These are phyloP conservation scores for Malus sylvestris DNA, from an alignment of 306 rosid genomes.

Conservation along the genomic window DNA sequence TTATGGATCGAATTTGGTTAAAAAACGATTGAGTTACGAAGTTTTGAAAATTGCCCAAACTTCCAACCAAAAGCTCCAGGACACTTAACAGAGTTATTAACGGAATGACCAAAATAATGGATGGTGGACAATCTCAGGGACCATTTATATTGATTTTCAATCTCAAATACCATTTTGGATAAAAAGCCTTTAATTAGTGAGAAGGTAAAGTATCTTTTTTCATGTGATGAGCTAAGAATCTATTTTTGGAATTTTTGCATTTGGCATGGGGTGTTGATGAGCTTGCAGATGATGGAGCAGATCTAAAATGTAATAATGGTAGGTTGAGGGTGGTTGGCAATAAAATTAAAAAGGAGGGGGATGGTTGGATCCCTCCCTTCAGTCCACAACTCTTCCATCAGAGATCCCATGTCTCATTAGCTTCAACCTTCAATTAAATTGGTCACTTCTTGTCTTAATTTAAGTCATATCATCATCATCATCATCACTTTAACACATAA, in stretches of 20 bases:
- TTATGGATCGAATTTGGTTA: too few species aligned
- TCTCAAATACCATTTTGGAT: too few species aligned
- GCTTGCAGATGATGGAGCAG: not conserved
- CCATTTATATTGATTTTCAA: too few species aligned
- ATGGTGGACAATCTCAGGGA: too few species aligned
- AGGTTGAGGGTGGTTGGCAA: slow-evolving; percentile 40
- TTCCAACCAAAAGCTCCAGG: too few species aligned
- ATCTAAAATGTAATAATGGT: slow-evolving; percentile 6
- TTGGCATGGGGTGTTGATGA: not conserved
- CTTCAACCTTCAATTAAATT: not conserved
- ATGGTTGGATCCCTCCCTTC: slow-evolving; percentile 22
- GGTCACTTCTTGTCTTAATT: not conserved
- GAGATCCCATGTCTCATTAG: not conserved
- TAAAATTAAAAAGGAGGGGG: slow-evolving; percentile 9
- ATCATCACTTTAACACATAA: too few species aligned
- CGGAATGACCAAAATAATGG: too few species aligned
- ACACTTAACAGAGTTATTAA: too few species aligned
- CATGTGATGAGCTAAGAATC: not conserved
- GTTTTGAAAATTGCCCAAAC: too few species aligned
- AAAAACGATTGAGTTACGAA: too few species aligned
- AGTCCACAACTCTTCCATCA: not conserved
- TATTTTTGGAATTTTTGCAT: not conserved
- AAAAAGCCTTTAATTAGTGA: not conserved
- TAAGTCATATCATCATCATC: not conserved
- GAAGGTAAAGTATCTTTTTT: not conserved